These are phyloP conservation scores for Hordeum vulgare DNA, from an alignment of 176 grass and related monocot species.

Conservation along the genomic window MorexV3_pseudomolecules_assembly NC_058522.1:22247437-22247936, in stretches of 20 bases:
- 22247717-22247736: conserved; percentile 11
- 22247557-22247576: conserved; percentile 77
- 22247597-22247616: conserved; percentile 66
- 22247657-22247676: conserved; percentile 65
- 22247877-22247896: conserved; percentile 7
- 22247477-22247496: too few species aligned
- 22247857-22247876: not conserved
- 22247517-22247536: conserved; percentile 91
- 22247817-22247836: conserved; percentile 81
- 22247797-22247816: conserved; percentile 99
- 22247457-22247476: too few species aligned
- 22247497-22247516: conserved; percentile 88
- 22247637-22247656: conserved; percentile 93
- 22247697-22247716: not conserved
- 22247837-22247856: not conserved
- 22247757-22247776: conserved; percentile 90
- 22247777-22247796: conserved; percentile 99
- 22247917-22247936: conserved; percentile 98
- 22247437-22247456: too few species aligned
- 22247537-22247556: conserved; percentile 87
- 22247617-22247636: conserved; percentile 96
- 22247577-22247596: not conserved
- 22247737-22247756: conserved; percentile 62
- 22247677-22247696: conserved; percentile 5
- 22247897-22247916: conserved; percentile 83